These are phyloP conservation scores for Tetrapisispora namnaoensis DNA, from an alignment of 805 yeast species.

Conservation along the genomic window DNA sequence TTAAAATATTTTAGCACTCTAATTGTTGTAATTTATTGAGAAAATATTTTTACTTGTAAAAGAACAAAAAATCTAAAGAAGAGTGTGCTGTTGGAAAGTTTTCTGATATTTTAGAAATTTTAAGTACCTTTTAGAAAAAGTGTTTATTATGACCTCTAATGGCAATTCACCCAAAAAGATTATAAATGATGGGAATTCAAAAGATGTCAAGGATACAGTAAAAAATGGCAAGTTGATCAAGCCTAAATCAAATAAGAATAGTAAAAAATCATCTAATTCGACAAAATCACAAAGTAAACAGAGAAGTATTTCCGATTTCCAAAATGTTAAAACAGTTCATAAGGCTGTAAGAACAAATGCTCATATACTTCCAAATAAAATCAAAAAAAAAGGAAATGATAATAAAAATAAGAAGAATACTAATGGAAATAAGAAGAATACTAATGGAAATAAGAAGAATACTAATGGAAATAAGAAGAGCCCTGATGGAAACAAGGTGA, in stretches of 20 bases:
- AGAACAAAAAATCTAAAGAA: no score
- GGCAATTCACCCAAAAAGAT: neutral
- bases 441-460: neutral
- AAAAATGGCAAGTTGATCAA: neutral
- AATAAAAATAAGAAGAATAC: neutral
- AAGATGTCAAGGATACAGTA: neutral
- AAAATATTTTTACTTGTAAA: no score
- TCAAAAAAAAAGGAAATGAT: neutral
- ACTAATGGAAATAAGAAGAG: neutral
- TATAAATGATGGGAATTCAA: neutral
- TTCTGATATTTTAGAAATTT: no score
- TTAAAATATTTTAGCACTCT: no score
- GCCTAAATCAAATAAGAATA: neutral
- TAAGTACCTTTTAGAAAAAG: neutral
- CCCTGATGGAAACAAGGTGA: neutral
- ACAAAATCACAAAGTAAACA: slow-evolving; percentile 9
- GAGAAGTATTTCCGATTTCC: slow-evolving; percentile 24
- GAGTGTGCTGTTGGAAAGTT: no score
- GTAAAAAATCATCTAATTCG: neutral
- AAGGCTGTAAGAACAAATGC: slow-evolving; percentile 4
- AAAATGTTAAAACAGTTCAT: slow-evolving; percentile 15
- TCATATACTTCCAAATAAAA: neutral
- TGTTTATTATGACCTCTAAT: neutral
- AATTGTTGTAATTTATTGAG: no score
- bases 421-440: no score